Evolutionary conservation across 106 monocot genomes (phyloP), one percentile per base, ranked within the genome.

Genomic region (Agapanthus africanus): DNA sequence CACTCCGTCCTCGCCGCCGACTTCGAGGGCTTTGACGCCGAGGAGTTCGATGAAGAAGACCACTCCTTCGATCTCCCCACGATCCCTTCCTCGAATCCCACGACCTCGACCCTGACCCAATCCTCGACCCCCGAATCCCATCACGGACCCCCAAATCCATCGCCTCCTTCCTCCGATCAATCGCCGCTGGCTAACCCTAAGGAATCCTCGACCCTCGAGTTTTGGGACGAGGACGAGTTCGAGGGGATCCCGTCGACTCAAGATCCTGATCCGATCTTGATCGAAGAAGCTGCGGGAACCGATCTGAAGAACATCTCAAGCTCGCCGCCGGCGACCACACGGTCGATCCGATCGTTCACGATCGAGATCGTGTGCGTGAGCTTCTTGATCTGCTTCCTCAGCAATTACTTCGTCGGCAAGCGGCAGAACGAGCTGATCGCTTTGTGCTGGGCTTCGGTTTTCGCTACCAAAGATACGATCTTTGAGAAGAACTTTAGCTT

Each of bases 221-320:
- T 82, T 36, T 95, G 91, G 91, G 95, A 95, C 65, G 91, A 91
- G 69, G 91, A 95, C 38, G 91, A 95, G 75, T 95, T 95, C 80
- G 95, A 95, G 69, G 95, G 95, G n/a, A 86, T 95, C 42, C 88
- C 95, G 30, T 86, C 95, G 34, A 32, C 75, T 13, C 78, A 66
- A 46, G 63, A 46, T 23, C 44, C 57, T 7, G 54, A 73, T 46
- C 68, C 31, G 49, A 18, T 27, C 21, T 27, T 37, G 25, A 23
- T 71, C 11, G 41, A 61, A 26, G 63, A 65, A 30, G 61, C 62
- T 3, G 2, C 41, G 5, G 22, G 35, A 0, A 25, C 26, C 27
- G 42, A 66, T 26, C 23, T 66, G 63, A n/a, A n/a, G n/a, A 64
- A 64, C 64, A 37, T 0, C 33, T 22, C 64, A 8, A 64, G 9